Conservation (phyloP, 805 yeast genomes). For the Ogataea methylovora region DNA sequence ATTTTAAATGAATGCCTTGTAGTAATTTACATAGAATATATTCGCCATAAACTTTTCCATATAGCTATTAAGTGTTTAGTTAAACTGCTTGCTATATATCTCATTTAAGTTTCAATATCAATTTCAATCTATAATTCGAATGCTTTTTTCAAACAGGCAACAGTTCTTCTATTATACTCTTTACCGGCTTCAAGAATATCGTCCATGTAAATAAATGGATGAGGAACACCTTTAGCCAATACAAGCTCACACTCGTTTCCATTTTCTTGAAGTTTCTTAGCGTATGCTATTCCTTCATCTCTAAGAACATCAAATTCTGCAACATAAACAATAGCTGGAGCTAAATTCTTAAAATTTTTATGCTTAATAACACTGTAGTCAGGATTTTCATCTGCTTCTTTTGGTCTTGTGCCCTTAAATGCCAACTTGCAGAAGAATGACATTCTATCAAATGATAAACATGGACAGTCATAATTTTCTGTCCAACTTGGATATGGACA, state of each 20-base stretch:
- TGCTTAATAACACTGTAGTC: slow-evolving; percentile 20
- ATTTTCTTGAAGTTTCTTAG: slow-evolving; percentile 17
- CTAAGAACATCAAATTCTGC: slow-evolving; percentile 28
- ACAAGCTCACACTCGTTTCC: slow-evolving; percentile 22
- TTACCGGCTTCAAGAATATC: too few species aligned
- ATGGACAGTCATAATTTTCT: slow-evolving; percentile 26
- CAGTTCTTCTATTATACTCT: too few species aligned
- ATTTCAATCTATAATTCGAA: too few species aligned
- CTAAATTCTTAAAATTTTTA: slow-evolving; percentile 18
- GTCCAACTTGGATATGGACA: slow-evolving; percentile 19
- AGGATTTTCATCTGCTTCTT: slow-evolving; percentile 8
- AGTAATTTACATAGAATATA: too few species aligned
- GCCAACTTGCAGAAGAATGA: slow-evolving; percentile 24
- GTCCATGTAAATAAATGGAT: slow-evolving; percentile 28
- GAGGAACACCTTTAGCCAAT: slow-evolving; percentile 26
- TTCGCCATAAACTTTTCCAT: too few species aligned
- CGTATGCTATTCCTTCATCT: slow-evolving; percentile 26
- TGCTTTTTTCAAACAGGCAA: too few species aligned
- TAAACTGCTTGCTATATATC: too few species aligned
- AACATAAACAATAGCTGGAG: slow-evolving; percentile 23
- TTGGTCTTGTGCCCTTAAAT: slow-evolving; percentile 15
- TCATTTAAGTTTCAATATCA: too few species aligned
- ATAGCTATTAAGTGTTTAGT: too few species aligned
- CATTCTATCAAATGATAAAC: slow-evolving; percentile 24
- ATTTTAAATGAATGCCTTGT: too few species aligned